Evolutionary conservation across 108 stramenopile genomes (phyloP), one percentile per base, ranked within the genome.

Genomic region (Aureococcus anophagefferens): DNA sequence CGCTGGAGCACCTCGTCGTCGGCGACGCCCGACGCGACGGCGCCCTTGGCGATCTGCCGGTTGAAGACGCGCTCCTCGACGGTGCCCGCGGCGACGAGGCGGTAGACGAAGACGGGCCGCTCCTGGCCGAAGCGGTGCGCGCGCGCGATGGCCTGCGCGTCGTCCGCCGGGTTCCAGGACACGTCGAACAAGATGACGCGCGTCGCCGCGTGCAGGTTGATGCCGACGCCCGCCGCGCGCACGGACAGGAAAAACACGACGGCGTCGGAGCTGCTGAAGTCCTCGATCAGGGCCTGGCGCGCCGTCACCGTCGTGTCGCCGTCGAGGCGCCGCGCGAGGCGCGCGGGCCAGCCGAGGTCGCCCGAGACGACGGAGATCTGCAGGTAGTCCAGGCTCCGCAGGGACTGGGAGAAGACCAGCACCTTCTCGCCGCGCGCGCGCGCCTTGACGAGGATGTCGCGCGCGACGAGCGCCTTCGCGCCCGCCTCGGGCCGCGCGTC

Each of bases 141-240:
- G 30, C 91, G 74, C 28, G 88, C 94, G 84, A 89, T 89, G 17
- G 92, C 92, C 69, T 97, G 96, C 21, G 71, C 78, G 80, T 95
- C 94, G 21, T 85, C 83, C 15, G 90, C 86, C 30, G 94, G 94
- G 72, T 92, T 94, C 91, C 92, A 95, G 66, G 91, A 90, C 4
- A 81, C 64, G 65, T 83, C 72, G 40, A 74, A 37, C 21, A 75
- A 69, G 0, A 93, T 73, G 15, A 95, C 80, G 0, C 94, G 84
- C 68, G 89, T 95, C 29, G 89, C 94, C 5, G 88, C 88, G 34
- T 90, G 81, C 75, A 95, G 70, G 70, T 95, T 95, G 74, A 94
- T 70, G 0, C 94, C 93, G 64, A 83, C 83, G 0, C 95, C 95
- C 29, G 93, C 95, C 5, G 93, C 93, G 73, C 90, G 92, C 51